phyloP scores from a whole-genome alignment of 441 rosid species.

The Breynia disticha region DNA sequence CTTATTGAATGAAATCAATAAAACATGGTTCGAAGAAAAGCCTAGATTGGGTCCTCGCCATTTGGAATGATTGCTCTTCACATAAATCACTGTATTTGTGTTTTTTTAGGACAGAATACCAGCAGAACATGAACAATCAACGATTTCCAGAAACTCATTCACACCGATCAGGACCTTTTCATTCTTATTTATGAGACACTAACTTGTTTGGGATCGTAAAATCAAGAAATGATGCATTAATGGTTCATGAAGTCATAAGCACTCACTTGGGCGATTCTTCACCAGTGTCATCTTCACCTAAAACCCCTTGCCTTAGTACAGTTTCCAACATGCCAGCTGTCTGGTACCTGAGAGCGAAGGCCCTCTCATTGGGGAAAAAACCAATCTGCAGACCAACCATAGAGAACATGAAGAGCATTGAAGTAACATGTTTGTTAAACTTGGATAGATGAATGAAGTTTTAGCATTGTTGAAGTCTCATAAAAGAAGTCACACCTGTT shows the following conservation, averaged over 20 bases:
- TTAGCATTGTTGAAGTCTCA: background rate
- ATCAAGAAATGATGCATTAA: background rate
- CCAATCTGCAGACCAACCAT: conserved; percentile 84
- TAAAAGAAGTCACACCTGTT: conserved; percentile 59
- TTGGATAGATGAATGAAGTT: background rate
- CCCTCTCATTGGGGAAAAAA: conserved; percentile 71
- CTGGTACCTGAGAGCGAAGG: conserved; percentile 76
- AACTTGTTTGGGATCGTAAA: background rate
- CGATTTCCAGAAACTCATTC: too few relatives aligned
- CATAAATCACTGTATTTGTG: background rate
- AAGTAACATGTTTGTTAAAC: background rate
- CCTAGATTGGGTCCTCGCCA: too few relatives aligned
- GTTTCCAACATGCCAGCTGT: conserved; percentile 86
- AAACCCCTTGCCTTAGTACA: conserved; percentile 75
- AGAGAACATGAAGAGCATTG: conserved; percentile 15
- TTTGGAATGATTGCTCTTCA: too few relatives aligned
- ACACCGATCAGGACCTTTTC: too few relatives aligned
- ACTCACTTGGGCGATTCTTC: conserved; percentile 84
- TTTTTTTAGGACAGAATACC: background rate
- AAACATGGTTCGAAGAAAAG: background rate
- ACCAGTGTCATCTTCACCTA: conserved; percentile 91
- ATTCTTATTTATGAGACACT: too few relatives aligned
- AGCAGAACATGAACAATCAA: background rate
- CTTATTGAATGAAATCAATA: background rate
- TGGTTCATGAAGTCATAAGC: conserved; percentile 1